Evolutionary conservation across 345 rosid genomes (phyloP).

Genomic region (Draba incana): DNA sequence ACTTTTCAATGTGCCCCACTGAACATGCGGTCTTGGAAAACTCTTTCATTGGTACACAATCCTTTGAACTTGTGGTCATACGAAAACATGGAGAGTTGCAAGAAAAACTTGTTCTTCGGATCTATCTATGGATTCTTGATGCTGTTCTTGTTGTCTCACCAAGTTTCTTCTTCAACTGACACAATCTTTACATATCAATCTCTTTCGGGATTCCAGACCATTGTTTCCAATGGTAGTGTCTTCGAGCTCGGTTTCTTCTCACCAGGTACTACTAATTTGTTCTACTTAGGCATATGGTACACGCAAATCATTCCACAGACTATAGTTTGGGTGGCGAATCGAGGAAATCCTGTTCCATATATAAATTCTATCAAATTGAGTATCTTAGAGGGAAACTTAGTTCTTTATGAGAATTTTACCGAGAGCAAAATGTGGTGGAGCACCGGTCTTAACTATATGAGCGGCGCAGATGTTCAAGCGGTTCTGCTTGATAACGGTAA

Average conservation of each 20-base stretch:
- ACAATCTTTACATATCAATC: constrained; percentile 49
- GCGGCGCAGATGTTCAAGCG: constrained; percentile 39
- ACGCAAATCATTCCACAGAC: constrained; percentile 33
- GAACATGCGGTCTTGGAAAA: background rate
- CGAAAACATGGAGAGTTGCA: constrained; percentile 3
- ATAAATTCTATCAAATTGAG: constrained; percentile 38
- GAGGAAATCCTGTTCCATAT: constrained; percentile 47
- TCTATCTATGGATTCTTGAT: too few relatives aligned
- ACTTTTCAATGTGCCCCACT: background rate
- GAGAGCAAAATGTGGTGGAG: constrained; percentile 51
- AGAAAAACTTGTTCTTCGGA: background rate
- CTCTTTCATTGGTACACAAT: background rate
- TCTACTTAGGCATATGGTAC: constrained; percentile 71
- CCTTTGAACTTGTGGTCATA: constrained; percentile 2
- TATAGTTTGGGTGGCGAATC: constrained; percentile 70
- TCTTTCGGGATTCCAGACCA: constrained; percentile 54
- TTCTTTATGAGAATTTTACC: constrained; percentile 47
- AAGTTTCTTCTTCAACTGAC: constrained; percentile 44
- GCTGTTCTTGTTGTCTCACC: background rate
- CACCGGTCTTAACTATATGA: constrained; percentile 36
- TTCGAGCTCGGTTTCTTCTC: constrained; percentile 66
- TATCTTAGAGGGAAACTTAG: constrained; percentile 56
- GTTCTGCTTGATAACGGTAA: constrained; percentile 59
- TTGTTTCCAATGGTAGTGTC: constrained; percentile 48
- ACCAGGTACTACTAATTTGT: constrained; percentile 52